A percentile compares a stretch with the other conserved stretches of the same genome.
phyloP scores from a whole-genome alignment of 2,329 filamentous ascomycete species.

The Fusarium hainanense region DNA sequence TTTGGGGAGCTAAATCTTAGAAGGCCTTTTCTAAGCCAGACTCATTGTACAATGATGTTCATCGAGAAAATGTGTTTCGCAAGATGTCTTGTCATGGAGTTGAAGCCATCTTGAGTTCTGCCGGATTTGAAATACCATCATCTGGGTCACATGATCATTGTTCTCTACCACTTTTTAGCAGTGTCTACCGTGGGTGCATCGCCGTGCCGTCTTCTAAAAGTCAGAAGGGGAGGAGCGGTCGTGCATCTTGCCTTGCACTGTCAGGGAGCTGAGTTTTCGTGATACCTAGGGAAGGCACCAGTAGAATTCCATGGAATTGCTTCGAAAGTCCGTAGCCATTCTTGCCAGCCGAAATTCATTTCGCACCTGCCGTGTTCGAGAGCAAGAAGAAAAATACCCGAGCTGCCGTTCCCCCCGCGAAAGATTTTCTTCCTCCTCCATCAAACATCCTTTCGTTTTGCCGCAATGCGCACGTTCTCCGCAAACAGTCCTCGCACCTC shows the following conservation, averaged over 20 bases:
- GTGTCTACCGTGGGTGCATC: too few relatives aligned
- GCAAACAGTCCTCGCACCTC: too few relatives aligned
- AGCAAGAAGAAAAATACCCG: neutral
- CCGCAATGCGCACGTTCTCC: too few relatives aligned
- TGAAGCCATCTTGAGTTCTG: accelerated
- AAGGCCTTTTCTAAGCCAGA: accelerated
- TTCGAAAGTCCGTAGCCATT: neutral
- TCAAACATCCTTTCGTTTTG: neutral
- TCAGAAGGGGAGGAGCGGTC: too few relatives aligned
- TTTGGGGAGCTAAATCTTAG: accelerated
- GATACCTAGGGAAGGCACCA: neutral
- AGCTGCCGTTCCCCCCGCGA: neutral
- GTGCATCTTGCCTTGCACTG: neutral
- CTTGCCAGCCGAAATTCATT: accelerated
- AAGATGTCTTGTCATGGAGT: too few relatives aligned
- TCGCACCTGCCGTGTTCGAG: neutral
- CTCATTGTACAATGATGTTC: accelerated
- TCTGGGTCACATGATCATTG: too few relatives aligned
- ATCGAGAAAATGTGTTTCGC: too few relatives aligned
- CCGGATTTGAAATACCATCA: too few relatives aligned
- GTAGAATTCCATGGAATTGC: accelerated
- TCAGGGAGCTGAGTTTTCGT: too few relatives aligned
- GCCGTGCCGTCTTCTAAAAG: too few relatives aligned
- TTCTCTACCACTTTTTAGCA: too few relatives aligned
- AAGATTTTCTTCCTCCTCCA: neutral